Conservation (phyloP, 2,329 filamentous ascomycete species). For the Colletotrichum phormii region DNA sequence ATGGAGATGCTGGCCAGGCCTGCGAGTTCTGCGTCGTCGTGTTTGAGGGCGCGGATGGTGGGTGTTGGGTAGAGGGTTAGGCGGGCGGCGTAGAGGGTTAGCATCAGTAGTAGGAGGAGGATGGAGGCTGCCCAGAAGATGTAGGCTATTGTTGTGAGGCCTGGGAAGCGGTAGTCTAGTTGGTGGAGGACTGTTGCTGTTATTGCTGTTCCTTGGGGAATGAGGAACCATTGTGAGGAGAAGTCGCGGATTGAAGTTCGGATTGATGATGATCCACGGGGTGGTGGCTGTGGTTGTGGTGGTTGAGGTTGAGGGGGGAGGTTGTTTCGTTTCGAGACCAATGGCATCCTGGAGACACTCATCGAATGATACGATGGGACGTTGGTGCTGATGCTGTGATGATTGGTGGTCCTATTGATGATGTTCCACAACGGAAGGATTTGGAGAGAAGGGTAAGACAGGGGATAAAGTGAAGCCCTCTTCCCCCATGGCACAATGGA, state of each 20-base stretch:
- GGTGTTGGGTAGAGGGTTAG: slow-evolving; percentile 45
- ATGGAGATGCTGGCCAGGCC: slow-evolving; percentile 52
- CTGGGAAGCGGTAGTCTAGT: slow-evolving; percentile 53
- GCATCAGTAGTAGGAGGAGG: slow-evolving; percentile 43
- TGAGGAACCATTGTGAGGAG: slow-evolving; percentile 50
- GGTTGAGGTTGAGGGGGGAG: neutral
- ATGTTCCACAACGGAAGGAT: neutral
- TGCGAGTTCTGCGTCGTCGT: slow-evolving; percentile 48
- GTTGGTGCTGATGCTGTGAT: neutral
- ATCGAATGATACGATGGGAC: neutral
- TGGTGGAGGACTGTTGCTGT: slow-evolving; percentile 49
- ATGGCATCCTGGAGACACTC: slow-evolving; percentile 4
- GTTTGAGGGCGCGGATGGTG: slow-evolving; percentile 44
- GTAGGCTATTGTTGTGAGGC: slow-evolving; percentile 48
- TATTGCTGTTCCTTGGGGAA: slow-evolving; percentile 52
- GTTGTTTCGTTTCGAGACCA: neutral
- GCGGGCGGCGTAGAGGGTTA: slow-evolving; percentile 47
- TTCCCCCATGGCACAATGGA: neutral
- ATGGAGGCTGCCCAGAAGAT: slow-evolving; percentile 53
- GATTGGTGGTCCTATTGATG: neutral
- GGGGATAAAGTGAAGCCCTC: neutral
- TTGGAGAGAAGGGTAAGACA: neutral
- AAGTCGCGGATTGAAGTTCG: slow-evolving; percentile 46
- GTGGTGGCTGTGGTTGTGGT: neutral
- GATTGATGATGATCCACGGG: neutral